Base-by-base conservation (phyloP, 805 yeast genomes). In the Cyberlindnera euphorbiae region DNA sequence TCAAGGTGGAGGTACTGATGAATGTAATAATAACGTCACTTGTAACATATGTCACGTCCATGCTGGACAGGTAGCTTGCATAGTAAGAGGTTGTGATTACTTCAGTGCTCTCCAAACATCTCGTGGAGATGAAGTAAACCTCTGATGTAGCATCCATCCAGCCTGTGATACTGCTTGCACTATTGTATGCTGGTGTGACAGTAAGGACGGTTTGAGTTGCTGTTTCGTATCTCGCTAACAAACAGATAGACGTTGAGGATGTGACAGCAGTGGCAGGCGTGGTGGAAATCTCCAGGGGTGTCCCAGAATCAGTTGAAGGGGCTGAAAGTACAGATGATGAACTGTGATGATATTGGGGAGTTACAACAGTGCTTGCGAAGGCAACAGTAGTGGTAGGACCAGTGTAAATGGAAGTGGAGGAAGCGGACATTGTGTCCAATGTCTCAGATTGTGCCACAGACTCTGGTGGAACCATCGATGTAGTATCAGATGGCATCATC, bases 201-300 rank as follows among this genome's bases (percentile, higher is more conserved):
- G 56, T 52, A 18, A 47, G 17, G 3, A 49, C 31, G 6, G 40
- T 41, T 26, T 45, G 47, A 1, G 51, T 45, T 4, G 47, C 48
- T 6, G 56, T 50, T 15, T 41, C 44, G 17, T 50, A 50, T 30
- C 45, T 49, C 14, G 53, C 53, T 28, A 45, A 33, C 16, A 52
- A 28, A 44, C 56, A 52, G 25, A 49, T 29, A 1, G 44, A 24
- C 0, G 55, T 47, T 1, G 50, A 36, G 7, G 42, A 30, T 3
- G 53, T 46, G 5, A 39, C 38, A 10, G 50, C 53, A 5, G 51
- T 33, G 11, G 39, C 31, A 13, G 41, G 22, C 6, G 50, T 52
- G 4, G 51, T 33, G 11, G 39, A 30, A 13, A 39, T 25, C 6
- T 24, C 7, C 4, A 31, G 6, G 5, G 30, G 13, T 10, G 16